These are phyloP conservation scores for Asclepias syriaca DNA, from an alignment of 257 asterid genomes.

Conservation along the genomic window DNA sequence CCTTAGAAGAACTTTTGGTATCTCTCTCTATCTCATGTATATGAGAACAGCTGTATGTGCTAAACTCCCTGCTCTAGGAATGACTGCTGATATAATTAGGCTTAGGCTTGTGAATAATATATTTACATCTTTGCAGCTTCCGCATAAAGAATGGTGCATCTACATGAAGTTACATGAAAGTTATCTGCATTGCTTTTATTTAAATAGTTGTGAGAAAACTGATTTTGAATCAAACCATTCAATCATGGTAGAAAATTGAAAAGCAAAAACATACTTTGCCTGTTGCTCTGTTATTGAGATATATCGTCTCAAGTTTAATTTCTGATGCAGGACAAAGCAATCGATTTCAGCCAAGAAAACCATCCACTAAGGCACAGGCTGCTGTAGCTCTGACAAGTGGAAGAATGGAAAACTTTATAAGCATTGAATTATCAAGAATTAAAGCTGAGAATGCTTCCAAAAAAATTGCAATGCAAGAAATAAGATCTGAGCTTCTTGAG, in stretches of 20 bases:
- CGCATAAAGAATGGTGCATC: not conserved
- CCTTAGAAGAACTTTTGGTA: slow-evolving; percentile 75
- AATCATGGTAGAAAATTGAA: not conserved
- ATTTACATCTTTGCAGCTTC: not conserved
- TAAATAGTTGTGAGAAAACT: not conserved
- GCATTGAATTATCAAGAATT: slow-evolving; percentile 49
- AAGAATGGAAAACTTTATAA: slow-evolving; percentile 44
- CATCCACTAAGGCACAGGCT: slow-evolving; percentile 88
- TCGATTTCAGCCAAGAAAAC: slow-evolving; percentile 80
- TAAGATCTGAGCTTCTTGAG: slow-evolving; percentile 55
- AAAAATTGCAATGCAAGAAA: slow-evolving; percentile 50
- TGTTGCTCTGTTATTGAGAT: not conserved
- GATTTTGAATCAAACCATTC: not conserved
- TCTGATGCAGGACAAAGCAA: slow-evolving; percentile 66
- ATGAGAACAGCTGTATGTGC: not conserved
- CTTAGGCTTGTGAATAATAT: not conserved
- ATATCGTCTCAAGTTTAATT: not conserved
- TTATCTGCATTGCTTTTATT: not conserved
- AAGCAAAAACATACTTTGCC: not conserved
- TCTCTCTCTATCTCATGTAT: slow-evolving; percentile 16
- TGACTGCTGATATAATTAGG: not conserved
- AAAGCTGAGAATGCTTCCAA: slow-evolving; percentile 50
- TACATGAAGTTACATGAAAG: not conserved
- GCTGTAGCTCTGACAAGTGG: slow-evolving; percentile 82
- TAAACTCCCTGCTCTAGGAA: not conserved